These are phyloP conservation scores for Fusarium stilboides DNA, from an alignment of 2,329 filamentous ascomycete species.

Conservation along the genomic window DNA sequence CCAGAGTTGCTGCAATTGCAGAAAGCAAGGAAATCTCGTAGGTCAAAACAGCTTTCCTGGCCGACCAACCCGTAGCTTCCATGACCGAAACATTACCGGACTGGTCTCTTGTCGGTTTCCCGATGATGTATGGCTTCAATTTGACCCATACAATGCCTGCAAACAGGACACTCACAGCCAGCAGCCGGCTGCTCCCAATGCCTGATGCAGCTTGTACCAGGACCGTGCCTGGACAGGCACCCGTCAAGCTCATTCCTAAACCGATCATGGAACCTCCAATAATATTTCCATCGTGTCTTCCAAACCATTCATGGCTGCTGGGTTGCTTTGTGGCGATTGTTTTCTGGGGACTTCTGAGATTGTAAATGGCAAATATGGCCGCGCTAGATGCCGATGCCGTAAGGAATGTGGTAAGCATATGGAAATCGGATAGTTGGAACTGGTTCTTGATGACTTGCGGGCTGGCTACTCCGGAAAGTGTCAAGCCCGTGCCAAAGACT, in stretches of 20 bases:
- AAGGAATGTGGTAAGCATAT: background rate
- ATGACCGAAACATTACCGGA: background rate
- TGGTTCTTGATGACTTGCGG: background rate
- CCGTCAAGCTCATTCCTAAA: slow-evolving; percentile 34
- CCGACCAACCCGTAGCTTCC: background rate
- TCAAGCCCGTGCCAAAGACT: background rate
- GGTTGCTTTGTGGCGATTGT: slow-evolving; percentile 10
- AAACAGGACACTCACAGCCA: background rate
- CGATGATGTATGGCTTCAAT: background rate
- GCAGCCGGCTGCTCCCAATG: background rate
- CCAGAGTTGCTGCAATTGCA: background rate
- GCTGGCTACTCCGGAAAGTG: background rate
- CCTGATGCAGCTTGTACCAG: slow-evolving; percentile 23
- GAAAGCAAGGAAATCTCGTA: background rate
- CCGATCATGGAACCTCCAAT: slow-evolving; percentile 27
- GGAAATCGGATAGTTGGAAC: background rate
- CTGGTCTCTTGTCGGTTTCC: background rate
- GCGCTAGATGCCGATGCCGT: background rate
- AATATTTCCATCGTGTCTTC: slow-evolving; percentile 21
- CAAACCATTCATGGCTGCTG: slow-evolving; percentile 18
- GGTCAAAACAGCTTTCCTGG: background rate
- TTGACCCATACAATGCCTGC: background rate
- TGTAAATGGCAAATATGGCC: slow-evolving; percentile 1
- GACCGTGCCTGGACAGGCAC: slow-evolving; percentile 29
- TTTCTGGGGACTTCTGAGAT: background rate